A percentile compares a stretch with the other conserved stretches of the same genome.
Conservation (phyloP, 306 rosid genomes). For the Dryas drummondii region DNA sequence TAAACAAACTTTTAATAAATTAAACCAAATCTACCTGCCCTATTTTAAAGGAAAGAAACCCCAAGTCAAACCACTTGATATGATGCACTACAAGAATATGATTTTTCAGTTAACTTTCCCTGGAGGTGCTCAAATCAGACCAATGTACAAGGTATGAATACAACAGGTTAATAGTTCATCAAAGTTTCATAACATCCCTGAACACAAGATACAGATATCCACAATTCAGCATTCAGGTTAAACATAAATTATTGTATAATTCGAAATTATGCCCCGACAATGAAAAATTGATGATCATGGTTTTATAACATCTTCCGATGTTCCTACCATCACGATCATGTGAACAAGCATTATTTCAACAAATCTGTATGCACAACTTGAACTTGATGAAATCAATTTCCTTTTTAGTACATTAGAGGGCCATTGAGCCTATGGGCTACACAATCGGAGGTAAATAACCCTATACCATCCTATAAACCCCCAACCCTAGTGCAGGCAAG, state of each 20-base stretch:
- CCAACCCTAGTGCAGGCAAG: no score
- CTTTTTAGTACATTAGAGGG: neutral
- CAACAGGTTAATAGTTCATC: neutral
- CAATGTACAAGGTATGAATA: neutral
- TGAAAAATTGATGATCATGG: neutral
- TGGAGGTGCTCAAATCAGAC: neutral
- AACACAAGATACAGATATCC: neutral
- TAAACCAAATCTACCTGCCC: neutral
- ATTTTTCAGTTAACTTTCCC: neutral
- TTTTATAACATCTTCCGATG: neutral
- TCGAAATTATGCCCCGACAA: neutral
- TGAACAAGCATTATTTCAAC: neutral
- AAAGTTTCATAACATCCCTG: neutral
- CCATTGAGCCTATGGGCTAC: no score
- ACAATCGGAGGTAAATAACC: neutral
- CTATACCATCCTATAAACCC: neutral
- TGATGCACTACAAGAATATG: neutral
- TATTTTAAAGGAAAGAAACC: neutral
- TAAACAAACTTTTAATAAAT: neutral
- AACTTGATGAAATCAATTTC: neutral
- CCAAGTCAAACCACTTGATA: neutral
- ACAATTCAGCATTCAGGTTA: neutral
- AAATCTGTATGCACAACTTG: neutral
- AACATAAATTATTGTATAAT: neutral
- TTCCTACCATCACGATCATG: slow-evolving; percentile 3